A percentile compares a stretch with the other conserved stretches of the same genome.
Evolutionary conservation across 2,329 filamentous ascomycete genomes (phyloP).

Genomic region (Botrytis elliptica): DNA sequence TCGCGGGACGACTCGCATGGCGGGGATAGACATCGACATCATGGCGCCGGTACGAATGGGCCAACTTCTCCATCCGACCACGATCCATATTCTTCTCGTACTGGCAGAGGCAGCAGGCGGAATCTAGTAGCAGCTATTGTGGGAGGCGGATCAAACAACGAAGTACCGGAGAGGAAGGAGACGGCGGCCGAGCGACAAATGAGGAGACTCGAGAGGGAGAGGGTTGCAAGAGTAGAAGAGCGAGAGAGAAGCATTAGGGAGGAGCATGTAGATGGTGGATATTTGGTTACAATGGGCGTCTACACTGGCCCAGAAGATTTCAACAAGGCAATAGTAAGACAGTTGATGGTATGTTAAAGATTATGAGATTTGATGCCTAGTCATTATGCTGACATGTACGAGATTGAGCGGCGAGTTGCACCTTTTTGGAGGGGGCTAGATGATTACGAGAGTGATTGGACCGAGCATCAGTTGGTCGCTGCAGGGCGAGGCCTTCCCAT

Average conservation of each 20-base stretch:
- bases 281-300: constrained; percentile 87
- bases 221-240: constrained; percentile 72
- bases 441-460: constrained; percentile 85
- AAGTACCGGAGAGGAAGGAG: constrained; percentile 61
- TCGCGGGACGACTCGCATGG: constrained; percentile 35
- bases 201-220: constrained; percentile 78
- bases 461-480: constrained; percentile 91
- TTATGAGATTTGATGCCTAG: background rate
- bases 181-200: constrained; percentile 91
- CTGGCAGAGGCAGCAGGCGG: constrained; percentile 35
- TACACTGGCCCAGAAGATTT: constrained; percentile 94
- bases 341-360: constrained; percentile 70
- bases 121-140: constrained; percentile 39
- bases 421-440: constrained; percentile 95
- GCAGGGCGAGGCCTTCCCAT: constrained; percentile 81
- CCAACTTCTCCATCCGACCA: constrained; percentile 33
- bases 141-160: constrained; percentile 31
- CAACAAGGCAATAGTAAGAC: constrained; percentile 81
- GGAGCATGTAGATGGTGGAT: constrained; percentile 92
- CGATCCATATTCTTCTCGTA: constrained; percentile 32
- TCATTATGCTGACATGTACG: constrained; percentile 28
- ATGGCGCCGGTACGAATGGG: constrained; percentile 26
- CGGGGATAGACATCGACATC: constrained; percentile 26
- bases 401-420: constrained; percentile 91
- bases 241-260: constrained; percentile 86